Evolutionary conservation across 2,329 filamentous ascomycete species (phyloP).

Genomic region (Cadophora luteo-olivacea): DNA sequence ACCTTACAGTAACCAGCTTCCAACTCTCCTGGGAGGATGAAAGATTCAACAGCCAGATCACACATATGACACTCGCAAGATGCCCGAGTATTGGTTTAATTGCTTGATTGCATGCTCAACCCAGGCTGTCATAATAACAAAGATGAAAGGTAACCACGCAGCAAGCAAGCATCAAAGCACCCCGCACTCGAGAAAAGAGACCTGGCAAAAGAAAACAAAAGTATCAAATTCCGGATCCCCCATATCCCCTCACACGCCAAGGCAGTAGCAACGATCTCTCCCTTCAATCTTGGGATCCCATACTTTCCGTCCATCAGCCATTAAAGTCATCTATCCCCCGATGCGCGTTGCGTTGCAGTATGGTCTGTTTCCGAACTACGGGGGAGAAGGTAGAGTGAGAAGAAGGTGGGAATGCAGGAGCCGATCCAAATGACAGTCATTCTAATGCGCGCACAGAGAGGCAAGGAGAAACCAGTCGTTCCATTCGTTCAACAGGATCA

Average conservation of each 20-base stretch:
- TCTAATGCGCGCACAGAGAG: constrained; percentile 43
- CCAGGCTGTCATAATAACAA: constrained; percentile 32
- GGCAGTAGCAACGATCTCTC: constrained; percentile 30
- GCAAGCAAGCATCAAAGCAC: constrained; percentile 27
- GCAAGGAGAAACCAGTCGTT: constrained; percentile 37
- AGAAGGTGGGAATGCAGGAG: constrained; percentile 41
- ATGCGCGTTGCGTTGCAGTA: constrained; percentile 37
- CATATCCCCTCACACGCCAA: constrained; percentile 39
- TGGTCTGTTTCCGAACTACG: constrained; percentile 29
- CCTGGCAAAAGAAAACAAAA: constrained; percentile 34
- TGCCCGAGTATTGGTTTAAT: constrained; percentile 77
- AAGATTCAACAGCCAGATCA: background rate
- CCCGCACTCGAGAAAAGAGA: constrained; percentile 26
- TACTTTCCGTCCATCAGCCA: constrained; percentile 39
- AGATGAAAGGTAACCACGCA: constrained; percentile 35
- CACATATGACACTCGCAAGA: background rate
- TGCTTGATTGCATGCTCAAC: constrained; percentile 36
- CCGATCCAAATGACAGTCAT: constrained; percentile 42
- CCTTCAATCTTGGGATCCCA: constrained; percentile 29
- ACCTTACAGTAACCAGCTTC: background rate
- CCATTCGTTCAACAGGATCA: constrained; percentile 31
- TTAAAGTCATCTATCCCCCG: constrained; percentile 42
- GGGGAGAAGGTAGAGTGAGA: constrained; percentile 27
- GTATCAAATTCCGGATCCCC: constrained; percentile 35
- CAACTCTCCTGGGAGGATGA: background rate